Base-by-base conservation (phyloP, 139 green algal species). In the Nannochloris sp. region DNA sequence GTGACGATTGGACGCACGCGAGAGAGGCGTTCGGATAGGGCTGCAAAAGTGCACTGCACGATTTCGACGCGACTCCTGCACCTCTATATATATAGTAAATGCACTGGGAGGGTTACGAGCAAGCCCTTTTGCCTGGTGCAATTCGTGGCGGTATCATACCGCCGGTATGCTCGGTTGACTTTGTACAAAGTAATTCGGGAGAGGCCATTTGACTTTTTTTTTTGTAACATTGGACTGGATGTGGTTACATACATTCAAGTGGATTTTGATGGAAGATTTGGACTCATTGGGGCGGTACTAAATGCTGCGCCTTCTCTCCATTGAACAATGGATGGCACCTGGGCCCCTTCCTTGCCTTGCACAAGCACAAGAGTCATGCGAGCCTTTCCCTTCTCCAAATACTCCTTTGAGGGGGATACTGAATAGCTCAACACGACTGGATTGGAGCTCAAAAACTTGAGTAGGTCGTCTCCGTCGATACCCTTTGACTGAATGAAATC, bases 371-470 rank as follows among this genome's bases (percentile, higher is more conserved):
- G 51, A 1, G 48, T 30, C 4, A 59, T 63, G 4, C 64, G 63
- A 16, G 70, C 63, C 14, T 6, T 20, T 17, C 58, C 70, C 46
- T 76, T 76, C 56, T 72, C 64, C 17, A 76, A 56, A 26, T 49
- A 56, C 25, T 46, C 67, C 53, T 63, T 57, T 28, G 67, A 29
- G 9, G 44, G 31, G 1, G 55, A 67, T 6, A 53, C 20, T 0
- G 31, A 16, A 48, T 76, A 76, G 25, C 59, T 72, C 57, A 76
- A 62, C 56, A 76, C 51, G 13, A 33, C 33, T 28, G 70, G 70
- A 58, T 76, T 61, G 25, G 25, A 28, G 49, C 59, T 56, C 1
- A 76, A 66, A 36, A 76, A 58, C 3, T 49, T 33, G 2, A 13
- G 12, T n/a, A 33, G 14, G 2, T 30, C 25, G 14, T 59, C 23